A percentile compares a stretch with the other conserved stretches of the same genome.
Conservation (phyloP, 148 eudicot genomes). For the Camellia japonica region DNA sequence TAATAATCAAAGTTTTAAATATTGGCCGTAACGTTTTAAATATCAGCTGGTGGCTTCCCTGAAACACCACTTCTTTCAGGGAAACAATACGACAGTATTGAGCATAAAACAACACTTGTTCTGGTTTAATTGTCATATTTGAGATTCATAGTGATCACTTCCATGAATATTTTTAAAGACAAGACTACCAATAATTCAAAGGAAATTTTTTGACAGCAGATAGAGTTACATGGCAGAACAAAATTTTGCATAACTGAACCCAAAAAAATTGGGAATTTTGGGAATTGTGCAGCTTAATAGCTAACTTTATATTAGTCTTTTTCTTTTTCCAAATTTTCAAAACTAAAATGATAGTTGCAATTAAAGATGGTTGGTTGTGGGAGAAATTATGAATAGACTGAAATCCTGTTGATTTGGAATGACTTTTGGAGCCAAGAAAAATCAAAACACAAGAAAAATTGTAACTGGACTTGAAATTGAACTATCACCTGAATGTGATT, state of each 20-base stretch:
- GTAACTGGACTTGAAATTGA: not conserved
- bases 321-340: not conserved
- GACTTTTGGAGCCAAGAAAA: constrained; percentile 2
- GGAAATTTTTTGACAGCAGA: not conserved
- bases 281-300: not conserved
- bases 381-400: not conserved
- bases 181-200: not conserved
- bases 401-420: not conserved
- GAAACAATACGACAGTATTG: too few species aligned
- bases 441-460: not conserved
- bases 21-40: too few species aligned
- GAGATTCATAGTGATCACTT: not conserved
- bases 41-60: too few species aligned
- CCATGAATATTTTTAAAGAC: not conserved
- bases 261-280: not conserved
- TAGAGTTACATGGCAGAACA: not conserved
- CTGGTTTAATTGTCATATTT: not conserved
- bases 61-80: too few species aligned
- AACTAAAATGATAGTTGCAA: not conserved
- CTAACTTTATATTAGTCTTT: not conserved
- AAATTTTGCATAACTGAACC: not conserved
- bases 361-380: not conserved
- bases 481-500: constrained; percentile 61
- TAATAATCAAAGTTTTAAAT: too few species aligned
- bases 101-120: not conserved